phyloP scores from a whole-genome alignment of 2,329 filamentous ascomycete species.

The Monilinia fructigena region DNA sequence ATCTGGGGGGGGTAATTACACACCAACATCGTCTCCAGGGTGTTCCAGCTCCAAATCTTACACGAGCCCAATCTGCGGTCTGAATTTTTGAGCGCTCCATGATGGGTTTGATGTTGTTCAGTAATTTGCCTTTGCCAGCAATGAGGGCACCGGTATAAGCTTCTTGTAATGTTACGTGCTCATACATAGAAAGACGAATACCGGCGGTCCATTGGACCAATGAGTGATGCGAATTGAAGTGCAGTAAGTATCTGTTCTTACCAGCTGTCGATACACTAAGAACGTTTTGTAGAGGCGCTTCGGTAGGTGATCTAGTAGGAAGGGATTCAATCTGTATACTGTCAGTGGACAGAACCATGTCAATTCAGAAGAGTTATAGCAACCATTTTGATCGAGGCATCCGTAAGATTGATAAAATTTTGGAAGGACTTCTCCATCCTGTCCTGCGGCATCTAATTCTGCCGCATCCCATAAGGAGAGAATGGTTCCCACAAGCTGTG shows the following conservation, averaged over 20 bases:
- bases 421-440: conserved; percentile 79
- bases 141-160: conserved; percentile 95
- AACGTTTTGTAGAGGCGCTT: conserved; percentile 87
- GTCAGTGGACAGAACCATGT: conserved; percentile 33
- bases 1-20: conserved; percentile 82
- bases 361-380: conserved; percentile 28
- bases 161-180: conserved; percentile 89
- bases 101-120: conserved; percentile 89
- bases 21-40: conserved; percentile 98
- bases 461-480: conserved; percentile 94
- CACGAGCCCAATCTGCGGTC: conserved; percentile 89
- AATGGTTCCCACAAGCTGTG: conserved; percentile 91
- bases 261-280: conserved; percentile 94
- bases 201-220: conserved; percentile 94
- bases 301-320: conserved; percentile 73
- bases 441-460: conserved; percentile 82
- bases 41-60: conserved; percentile 91
- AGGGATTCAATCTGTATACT: conserved; percentile 74
- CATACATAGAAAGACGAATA: conserved; percentile 90
- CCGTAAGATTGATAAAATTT: conserved; percentile 94
- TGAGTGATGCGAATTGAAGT: conserved; percentile 93
- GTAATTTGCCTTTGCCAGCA: conserved; percentile 82
- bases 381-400: conserved; percentile 98
- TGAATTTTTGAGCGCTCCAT: conserved; percentile 77
- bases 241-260: conserved; percentile 89